phyloP scores from a whole-genome alignment of 1,284 basidiomycete species.

The Pyrrhoderma noxium region DNA sequence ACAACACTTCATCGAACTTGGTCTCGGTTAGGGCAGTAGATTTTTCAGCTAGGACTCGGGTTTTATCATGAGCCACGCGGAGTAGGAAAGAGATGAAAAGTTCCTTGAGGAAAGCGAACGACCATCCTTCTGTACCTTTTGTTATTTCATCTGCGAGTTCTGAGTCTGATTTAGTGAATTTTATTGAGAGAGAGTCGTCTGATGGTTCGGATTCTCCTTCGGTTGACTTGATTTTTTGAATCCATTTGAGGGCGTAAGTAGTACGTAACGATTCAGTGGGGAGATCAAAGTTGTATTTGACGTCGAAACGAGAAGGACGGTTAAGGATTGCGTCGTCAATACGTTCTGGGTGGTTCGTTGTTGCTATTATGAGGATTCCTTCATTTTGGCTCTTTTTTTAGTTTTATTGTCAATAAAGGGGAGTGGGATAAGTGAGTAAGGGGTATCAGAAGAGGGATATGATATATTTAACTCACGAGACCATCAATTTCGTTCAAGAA shows the following conservation, averaged over 20 bases:
- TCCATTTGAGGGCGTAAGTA: conserved; percentile 25
- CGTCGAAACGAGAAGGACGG: conserved; percentile 41
- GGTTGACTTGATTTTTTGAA: conserved; percentile 19
- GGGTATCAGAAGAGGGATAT: background rate
- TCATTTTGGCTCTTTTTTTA: conserved; percentile 31
- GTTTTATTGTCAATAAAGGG: too few species aligned
- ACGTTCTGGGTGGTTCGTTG: conserved; percentile 41
- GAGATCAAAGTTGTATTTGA: conserved; percentile 36
- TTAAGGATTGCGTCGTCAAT: conserved; percentile 40
- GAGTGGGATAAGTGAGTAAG: conserved; percentile 16
- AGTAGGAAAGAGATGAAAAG: conserved; percentile 28
- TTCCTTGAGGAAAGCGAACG: conserved; percentile 28
- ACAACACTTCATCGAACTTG: background rate
- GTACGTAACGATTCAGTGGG: conserved; percentile 22
- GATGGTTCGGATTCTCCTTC: background rate
- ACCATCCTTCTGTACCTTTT: conserved; percentile 25
- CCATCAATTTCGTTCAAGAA: conserved; percentile 43
- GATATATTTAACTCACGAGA: conserved; percentile 25
- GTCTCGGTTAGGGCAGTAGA: too few species aligned
- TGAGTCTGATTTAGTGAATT: background rate
- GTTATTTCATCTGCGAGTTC: conserved; percentile 21
- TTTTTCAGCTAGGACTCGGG: too few species aligned
- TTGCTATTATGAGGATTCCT: conserved; percentile 38
- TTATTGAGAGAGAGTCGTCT: background rate
- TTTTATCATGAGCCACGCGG: conserved; percentile 24